phyloP scores from a whole-genome alignment of 345 rosid genomes.

The Moricandia arvensis region DNA sequence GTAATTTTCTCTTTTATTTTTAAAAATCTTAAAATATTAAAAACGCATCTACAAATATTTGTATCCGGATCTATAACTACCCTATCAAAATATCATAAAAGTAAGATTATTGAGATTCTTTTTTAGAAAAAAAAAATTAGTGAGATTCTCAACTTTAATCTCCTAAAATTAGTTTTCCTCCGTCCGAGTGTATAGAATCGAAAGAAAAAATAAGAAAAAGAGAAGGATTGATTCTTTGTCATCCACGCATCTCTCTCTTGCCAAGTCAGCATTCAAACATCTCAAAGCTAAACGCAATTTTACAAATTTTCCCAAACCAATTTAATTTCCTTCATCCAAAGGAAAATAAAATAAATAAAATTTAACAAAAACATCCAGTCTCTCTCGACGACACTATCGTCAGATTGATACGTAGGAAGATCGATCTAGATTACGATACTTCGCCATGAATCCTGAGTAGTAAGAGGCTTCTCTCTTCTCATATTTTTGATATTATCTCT shows the following conservation, averaged over 20 bases:
- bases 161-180: not conserved
- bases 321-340: not conserved
- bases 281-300: not conserved
- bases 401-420: constrained; percentile 20
- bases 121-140: not conserved
- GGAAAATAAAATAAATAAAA: not conserved
- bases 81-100: not conserved
- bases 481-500: no score
- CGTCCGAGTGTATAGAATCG: constrained; percentile 13
- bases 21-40: no score
- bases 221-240: constrained; percentile 3
- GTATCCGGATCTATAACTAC: no score
- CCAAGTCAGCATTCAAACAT: constrained; percentile 32
- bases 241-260: constrained; percentile 20
- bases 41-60: no score
- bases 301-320: not conserved
- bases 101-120: not conserved
- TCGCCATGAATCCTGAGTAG: constrained; percentile 41
- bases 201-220: not conserved
- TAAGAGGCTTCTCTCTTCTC: constrained; percentile 19
- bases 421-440: constrained; percentile 16
- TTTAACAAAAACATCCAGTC: not conserved
- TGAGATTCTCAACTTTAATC: not conserved
- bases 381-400: constrained; percentile 27
- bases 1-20: no score